These are phyloP conservation scores for Kodamaea laetipori DNA, from an alignment of 805 yeast genomes.

Conservation along the genomic window DNA sequence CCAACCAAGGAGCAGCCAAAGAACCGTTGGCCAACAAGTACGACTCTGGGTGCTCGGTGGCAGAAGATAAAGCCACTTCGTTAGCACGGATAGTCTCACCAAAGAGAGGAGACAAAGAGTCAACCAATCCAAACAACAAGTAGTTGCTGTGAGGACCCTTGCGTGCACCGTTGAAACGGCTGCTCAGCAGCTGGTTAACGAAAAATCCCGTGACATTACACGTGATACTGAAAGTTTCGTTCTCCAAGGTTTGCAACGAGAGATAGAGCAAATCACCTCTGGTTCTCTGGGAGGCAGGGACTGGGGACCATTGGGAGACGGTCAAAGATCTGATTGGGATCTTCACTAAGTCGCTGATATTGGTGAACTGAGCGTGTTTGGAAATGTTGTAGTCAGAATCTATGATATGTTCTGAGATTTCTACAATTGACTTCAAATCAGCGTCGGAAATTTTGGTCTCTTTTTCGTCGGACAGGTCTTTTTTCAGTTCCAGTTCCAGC, in stretches of 20 bases:
- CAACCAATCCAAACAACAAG: constrained; percentile 62
- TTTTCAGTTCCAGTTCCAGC: constrained; percentile 22
- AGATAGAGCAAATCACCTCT: constrained; percentile 83
- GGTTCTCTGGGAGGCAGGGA: constrained; percentile 58
- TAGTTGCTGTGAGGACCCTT: constrained; percentile 40
- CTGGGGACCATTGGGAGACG: constrained; percentile 86
- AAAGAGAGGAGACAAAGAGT: constrained; percentile 66
- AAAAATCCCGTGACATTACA: constrained; percentile 79
- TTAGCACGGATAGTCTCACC: constrained; percentile 53
- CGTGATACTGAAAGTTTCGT: constrained; percentile 76
- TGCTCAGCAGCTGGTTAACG: constrained; percentile 67
- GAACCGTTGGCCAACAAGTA: constrained; percentile 63
- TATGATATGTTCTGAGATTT: constrained; percentile 13
- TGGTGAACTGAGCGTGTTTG: constrained; percentile 29
- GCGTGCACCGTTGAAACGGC: constrained; percentile 67
- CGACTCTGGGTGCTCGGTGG: constrained; percentile 51
- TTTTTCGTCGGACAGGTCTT: constrained; percentile 23
- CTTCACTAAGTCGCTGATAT: constrained; percentile 29
- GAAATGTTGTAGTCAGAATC: constrained; percentile 14
- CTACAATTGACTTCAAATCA: constrained; percentile 12
- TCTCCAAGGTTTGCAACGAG: constrained; percentile 75
- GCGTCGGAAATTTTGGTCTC: constrained; percentile 15
- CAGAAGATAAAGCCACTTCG: constrained; percentile 43
- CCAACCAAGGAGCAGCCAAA: constrained; percentile 78
- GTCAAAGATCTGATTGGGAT: constrained; percentile 58